phyloP scores from a whole-genome alignment of 306 rosid genomes.

The Castanea crenata region DNA sequence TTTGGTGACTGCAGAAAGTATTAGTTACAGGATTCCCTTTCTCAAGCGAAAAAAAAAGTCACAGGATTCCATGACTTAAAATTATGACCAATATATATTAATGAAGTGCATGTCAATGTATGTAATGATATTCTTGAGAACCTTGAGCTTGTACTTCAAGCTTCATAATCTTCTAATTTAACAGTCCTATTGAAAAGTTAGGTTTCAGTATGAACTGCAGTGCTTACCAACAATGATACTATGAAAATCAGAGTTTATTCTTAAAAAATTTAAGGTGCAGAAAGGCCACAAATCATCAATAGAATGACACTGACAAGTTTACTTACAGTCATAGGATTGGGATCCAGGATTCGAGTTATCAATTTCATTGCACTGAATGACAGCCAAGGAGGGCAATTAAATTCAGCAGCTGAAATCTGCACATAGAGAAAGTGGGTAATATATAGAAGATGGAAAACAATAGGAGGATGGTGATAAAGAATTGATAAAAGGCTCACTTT shows the following conservation, averaged over 20 bases:
- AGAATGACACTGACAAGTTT: not conserved
- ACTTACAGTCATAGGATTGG: constrained; percentile 87
- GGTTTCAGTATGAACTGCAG: too few relatives aligned
- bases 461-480: constrained; percentile 8
- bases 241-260: not conserved
- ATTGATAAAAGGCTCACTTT: constrained; percentile 54
- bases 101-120: too few relatives aligned
- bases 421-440: constrained; percentile 34
- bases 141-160: too few relatives aligned
- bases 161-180: too few relatives aligned
- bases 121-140: too few relatives aligned
- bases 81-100: too few relatives aligned
- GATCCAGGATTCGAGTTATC: constrained; percentile 87
- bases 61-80: too few relatives aligned
- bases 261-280: not conserved
- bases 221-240: not conserved
- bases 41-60: too few relatives aligned
- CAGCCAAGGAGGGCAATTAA: constrained; percentile 94
- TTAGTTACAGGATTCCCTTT: too few relatives aligned
- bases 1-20: too few relatives aligned
- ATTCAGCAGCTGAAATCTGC: constrained; percentile 93
- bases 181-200: too few relatives aligned
- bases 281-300: not conserved
- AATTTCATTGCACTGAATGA: constrained; percentile 90
- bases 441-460: constrained; percentile 15